A percentile compares a stretch with the other conserved stretches of the same genome.
phyloP scores from a whole-genome alignment of 768 basidiomycete genomes.

The Lactarius tabidus region DNA sequence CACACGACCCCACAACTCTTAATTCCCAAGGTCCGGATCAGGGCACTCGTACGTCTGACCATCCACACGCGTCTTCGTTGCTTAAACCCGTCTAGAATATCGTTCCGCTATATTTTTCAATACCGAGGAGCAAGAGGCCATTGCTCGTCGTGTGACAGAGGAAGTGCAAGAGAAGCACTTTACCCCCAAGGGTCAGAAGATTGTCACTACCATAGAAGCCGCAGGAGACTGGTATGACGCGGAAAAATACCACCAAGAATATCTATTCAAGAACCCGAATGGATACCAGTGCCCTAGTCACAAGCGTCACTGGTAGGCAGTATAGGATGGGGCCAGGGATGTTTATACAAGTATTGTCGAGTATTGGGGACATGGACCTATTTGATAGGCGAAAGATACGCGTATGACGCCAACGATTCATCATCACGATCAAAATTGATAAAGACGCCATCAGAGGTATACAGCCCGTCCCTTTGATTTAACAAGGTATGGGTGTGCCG shows the following conservation, averaged over 20 bases:
- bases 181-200: constrained; percentile 60
- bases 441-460: constrained; percentile 27
- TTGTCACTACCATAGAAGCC: constrained; percentile 70
- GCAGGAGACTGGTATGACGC: constrained; percentile 80
- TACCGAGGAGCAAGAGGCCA: constrained; percentile 62
- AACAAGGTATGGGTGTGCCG: constrained; percentile 28
- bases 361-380: background rate
- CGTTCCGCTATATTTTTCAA: constrained; percentile 89
- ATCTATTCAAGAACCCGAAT: constrained; percentile 74
- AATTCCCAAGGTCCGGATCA: constrained; percentile 74
- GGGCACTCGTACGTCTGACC: constrained; percentile 65
- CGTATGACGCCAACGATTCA: background rate
- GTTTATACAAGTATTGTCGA: background rate
- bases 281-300: constrained; percentile 95
- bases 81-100: constrained; percentile 55
- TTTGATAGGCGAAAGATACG: too few species aligned
- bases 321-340: background rate
- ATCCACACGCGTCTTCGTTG: background rate
- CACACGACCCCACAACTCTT: constrained; percentile 85
- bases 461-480: constrained; percentile 28
- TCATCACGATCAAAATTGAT: constrained; percentile 10
- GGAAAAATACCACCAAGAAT: constrained; percentile 81
- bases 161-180: constrained; percentile 86
- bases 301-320: constrained; percentile 66
- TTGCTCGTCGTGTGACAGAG: constrained; percentile 71